These are phyloP conservation scores for Trichoderma sp. DNA, from an alignment of 2,329 filamentous ascomycete species.

Conservation along the genomic window DNA sequence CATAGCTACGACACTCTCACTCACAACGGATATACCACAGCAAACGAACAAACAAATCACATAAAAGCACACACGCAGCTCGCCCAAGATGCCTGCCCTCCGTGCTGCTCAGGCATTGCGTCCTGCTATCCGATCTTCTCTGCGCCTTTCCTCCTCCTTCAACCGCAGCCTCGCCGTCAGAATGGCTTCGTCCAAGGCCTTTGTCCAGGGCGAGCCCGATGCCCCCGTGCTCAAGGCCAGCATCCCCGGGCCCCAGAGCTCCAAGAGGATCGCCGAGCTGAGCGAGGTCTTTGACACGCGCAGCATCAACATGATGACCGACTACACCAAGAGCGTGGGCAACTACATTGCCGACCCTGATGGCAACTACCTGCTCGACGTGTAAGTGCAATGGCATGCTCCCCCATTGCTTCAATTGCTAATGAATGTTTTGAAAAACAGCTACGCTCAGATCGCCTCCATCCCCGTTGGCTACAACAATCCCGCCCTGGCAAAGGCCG, in stretches of 20 bases:
- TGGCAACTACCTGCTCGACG: conserved; percentile 70
- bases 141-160: conserved; percentile 15
- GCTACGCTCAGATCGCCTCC: conserved; percentile 87
- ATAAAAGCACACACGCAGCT: background rate
- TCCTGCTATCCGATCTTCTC: conserved; percentile 5
- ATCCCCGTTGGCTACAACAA: conserved; percentile 95
- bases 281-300: conserved; percentile 81
- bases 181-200: conserved; percentile 38
- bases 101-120: conserved; percentile 29
- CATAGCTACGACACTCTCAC: background rate
- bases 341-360: conserved; percentile 79
- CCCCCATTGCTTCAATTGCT: background rate
- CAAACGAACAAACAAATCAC: background rate
- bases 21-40: background rate
- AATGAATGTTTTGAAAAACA: too few species aligned
- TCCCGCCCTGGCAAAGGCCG: conserved; percentile 66
- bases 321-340: conserved; percentile 71
- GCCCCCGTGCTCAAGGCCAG: conserved; percentile 53
- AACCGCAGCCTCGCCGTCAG: conserved; percentile 29
- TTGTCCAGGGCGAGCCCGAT: conserved; percentile 51
- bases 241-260: conserved; percentile 75
- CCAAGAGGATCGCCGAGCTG: conserved; percentile 67
- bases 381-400: conserved; percentile 44
- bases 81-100: conserved; percentile 30
- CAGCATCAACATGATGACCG: conserved; percentile 77